Evolutionary conservation across 2,329 filamentous ascomycete genomes (phyloP).

Genomic region (Paramyrothecium roridum): DNA sequence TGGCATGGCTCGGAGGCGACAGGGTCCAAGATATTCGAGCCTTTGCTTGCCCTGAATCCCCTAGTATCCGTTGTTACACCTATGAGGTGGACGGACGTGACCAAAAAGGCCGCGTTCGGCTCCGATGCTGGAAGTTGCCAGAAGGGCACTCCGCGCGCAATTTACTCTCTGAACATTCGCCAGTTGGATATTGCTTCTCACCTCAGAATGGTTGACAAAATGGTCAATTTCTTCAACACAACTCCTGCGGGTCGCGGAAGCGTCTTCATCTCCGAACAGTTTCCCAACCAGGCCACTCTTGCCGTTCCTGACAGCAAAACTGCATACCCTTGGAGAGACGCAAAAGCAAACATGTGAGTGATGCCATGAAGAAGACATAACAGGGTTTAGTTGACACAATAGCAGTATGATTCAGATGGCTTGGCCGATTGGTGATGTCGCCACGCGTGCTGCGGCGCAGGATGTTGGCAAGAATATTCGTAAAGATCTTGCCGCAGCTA

Average conservation of each 20-base stretch:
- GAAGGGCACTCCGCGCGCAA: neutral
- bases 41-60: neutral
- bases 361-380: neutral
- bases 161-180: neutral
- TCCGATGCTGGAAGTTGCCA: neutral
- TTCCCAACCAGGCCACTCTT: neutral
- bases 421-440: neutral
- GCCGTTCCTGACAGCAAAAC: neutral
- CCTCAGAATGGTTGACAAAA: neutral
- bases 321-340: neutral
- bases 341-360: neutral
- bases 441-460: neutral
- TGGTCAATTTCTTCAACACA: neutral
- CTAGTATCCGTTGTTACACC: neutral
- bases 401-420: neutral
- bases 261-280: neutral
- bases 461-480: neutral
- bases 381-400: too few relatives aligned
- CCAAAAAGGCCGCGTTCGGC: neutral
- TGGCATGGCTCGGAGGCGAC: neutral
- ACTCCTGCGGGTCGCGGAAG: neutral
- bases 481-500: neutral
- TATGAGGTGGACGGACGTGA: neutral
- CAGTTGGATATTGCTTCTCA: neutral
- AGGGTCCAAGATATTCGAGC: neutral